Percentiles rank a stretch among this genome's conserved stretches.
phyloP scores from a whole-genome alignment of 805 yeast genomes.

The Suhomyces xylopsoci region DNA sequence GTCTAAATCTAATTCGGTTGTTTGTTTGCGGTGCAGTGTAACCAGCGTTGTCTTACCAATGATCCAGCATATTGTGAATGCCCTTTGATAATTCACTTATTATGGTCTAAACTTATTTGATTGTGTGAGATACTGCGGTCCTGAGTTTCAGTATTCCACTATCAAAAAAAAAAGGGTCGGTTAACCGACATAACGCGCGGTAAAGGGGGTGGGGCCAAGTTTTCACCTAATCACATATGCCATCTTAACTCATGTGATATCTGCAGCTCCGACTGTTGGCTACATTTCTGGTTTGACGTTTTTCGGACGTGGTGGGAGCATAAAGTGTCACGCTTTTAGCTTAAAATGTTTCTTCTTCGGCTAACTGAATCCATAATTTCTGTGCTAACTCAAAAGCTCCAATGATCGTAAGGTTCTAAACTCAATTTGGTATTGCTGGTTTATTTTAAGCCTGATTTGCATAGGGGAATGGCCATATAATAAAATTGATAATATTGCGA shows the following conservation, averaged over 20 bases:
- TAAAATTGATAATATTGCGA: background rate
- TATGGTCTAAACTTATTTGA: background rate
- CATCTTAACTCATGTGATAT: background rate
- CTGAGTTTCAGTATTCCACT: background rate
- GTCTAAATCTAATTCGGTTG: background rate
- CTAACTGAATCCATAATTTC: background rate
- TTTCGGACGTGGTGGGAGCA: background rate
- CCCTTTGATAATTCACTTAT: background rate
- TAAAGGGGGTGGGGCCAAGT: background rate
- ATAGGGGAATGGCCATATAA: background rate
- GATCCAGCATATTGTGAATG: background rate
- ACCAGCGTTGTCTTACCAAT: background rate
- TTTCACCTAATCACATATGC: background rate
- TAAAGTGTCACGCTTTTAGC: background rate
- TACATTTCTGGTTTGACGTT: background rate
- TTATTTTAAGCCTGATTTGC: background rate
- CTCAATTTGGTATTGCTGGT: background rate
- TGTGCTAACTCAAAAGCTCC: background rate
- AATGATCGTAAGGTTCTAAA: background rate
- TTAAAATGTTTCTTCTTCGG: background rate
- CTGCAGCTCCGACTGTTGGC: background rate
- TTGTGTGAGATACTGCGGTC: background rate
- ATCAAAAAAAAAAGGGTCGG: background rate
- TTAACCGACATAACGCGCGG: background rate
- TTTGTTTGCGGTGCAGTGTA: background rate